These are phyloP conservation scores for Rhynchospora breviuscula DNA, from an alignment of 176 grass and related monocot species.

Conservation along the genomic window DNA sequence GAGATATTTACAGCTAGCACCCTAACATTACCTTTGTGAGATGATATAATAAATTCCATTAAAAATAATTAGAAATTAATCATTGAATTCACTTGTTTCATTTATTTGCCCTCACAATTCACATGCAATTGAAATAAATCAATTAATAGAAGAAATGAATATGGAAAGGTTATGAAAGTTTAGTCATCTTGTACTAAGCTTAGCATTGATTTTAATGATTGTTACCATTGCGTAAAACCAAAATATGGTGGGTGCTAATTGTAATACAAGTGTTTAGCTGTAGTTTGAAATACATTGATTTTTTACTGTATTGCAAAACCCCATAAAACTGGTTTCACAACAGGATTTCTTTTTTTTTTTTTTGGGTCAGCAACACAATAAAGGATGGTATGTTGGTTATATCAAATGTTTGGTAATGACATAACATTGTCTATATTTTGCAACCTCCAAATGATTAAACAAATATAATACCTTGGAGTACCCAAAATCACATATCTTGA, in stretches of 20 bases:
- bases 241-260: background rate
- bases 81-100: background rate
- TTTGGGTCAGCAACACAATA: background rate
- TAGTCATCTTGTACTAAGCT: background rate
- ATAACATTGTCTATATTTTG: background rate
- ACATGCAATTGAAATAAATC: background rate
- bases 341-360: background rate
- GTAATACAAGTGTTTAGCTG: background rate
- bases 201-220: background rate
- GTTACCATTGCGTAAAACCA: background rate
- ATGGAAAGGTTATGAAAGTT: background rate
- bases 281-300: background rate
- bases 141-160: background rate
- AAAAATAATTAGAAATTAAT: background rate
- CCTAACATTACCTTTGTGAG: background rate
- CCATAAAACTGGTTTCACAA: background rate
- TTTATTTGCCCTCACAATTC: background rate
- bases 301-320: background rate
- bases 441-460: background rate
- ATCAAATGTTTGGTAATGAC: background rate
- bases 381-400: background rate
- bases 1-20: background rate
- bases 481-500: constrained; percentile 99
- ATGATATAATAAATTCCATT: background rate
- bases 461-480: constrained; percentile 69